Conservation (phyloP, 306 rosid species). For the Quercus robur region DNA sequence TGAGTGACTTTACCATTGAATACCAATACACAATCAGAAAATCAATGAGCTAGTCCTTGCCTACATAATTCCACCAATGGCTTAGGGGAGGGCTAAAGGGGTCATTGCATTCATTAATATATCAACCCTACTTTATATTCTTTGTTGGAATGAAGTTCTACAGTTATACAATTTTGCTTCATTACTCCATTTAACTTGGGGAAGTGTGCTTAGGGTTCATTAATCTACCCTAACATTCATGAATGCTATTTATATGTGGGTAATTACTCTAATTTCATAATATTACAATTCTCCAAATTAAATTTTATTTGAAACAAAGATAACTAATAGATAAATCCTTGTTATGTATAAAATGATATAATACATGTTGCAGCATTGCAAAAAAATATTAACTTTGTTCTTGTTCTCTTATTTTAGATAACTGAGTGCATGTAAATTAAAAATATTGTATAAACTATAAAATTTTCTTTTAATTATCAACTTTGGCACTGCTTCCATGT, state of each 20-base stretch:
- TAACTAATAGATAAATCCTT: too few relatives aligned
- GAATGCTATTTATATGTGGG: too few relatives aligned
- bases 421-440: background rate
- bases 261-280: too few relatives aligned
- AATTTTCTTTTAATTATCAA: background rate
- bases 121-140: background rate
- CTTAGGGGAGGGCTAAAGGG: background rate
- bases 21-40: background rate
- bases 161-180: too few relatives aligned
- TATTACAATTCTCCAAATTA: too few relatives aligned
- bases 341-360: background rate
- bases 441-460: background rate
- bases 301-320: too few relatives aligned
- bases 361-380: background rate
- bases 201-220: too few relatives aligned
- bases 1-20: conserved; percentile 3
- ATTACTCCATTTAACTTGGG: too few relatives aligned
- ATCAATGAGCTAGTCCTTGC: background rate
- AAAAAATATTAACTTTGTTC: background rate
- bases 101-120: background rate
- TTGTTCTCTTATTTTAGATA: background rate
- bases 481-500: background rate
- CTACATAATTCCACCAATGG: background rate
- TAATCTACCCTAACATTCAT: too few relatives aligned
- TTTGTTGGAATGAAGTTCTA: background rate